phyloP scores from a whole-genome alignment of 2,329 filamentous ascomycete species.

The Penicillium sp. region DNA sequence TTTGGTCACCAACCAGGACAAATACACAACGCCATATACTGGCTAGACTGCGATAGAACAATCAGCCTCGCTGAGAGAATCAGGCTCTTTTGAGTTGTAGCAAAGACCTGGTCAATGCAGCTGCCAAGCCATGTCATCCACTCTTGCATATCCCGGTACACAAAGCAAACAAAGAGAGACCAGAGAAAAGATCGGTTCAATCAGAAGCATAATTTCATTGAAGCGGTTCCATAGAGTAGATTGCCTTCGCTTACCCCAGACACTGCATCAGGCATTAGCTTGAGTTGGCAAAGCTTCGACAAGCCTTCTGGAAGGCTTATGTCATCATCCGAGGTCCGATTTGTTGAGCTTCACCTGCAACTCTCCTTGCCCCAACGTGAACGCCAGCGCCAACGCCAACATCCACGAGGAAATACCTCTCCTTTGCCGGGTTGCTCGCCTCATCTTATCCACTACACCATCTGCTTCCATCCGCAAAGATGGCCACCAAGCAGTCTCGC shows the following conservation, averaged over 20 bases:
- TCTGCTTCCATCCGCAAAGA: slow-evolving; percentile 9
- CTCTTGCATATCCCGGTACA: not conserved
- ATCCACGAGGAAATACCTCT: not conserved
- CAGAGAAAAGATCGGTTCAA: not conserved
- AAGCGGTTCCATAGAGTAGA: too few species aligned
- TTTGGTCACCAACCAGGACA: slow-evolving; percentile 12
- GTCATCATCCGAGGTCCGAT: slow-evolving; percentile 19
- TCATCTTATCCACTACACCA: not conserved
- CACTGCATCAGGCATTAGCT: too few species aligned
- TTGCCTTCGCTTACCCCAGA: too few species aligned
- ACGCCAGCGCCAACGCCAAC: not conserved
- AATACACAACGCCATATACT: not conserved
- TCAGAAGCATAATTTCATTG: not conserved
- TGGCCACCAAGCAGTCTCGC: slow-evolving; percentile 19
- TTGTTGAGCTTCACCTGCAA: slow-evolving; percentile 10
- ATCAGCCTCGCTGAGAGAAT: too few species aligned
- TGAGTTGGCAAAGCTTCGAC: not conserved
- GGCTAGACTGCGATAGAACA: not conserved
- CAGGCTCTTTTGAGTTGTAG: too few species aligned
- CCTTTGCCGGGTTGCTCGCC: not conserved
- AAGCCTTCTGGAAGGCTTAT: slow-evolving; percentile 25
- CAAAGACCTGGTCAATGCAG: not conserved
- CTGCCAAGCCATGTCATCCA: not conserved
- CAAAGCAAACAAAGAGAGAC: not conserved
- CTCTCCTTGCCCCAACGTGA: not conserved